A percentile compares a stretch with the other conserved stretches of the same genome.
phyloP scores from a whole-genome alignment of 2,329 filamentous ascomycete genomes.

The Talaromyces sp. region DNA sequence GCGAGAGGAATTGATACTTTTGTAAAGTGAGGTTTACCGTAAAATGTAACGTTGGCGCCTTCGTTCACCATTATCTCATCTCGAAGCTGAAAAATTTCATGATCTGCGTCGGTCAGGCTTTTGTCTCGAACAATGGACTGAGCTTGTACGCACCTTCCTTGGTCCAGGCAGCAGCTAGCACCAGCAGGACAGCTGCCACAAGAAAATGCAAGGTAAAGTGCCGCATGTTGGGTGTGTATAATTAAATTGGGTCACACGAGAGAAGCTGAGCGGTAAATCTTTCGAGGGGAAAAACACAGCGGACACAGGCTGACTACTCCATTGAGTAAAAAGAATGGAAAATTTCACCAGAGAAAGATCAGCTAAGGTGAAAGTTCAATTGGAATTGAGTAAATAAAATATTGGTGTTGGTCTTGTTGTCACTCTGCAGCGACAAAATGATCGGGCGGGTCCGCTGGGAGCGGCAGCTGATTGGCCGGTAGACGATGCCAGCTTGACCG shows the following conservation, averaged over 20 bases:
- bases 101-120: constrained; percentile 52
- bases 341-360: background rate
- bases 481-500: background rate
- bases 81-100: constrained; percentile 93
- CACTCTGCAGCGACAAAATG: background rate
- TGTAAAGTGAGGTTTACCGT: constrained; percentile 45
- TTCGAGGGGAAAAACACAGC: background rate
- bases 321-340: background rate
- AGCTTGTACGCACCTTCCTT: constrained; percentile 63
- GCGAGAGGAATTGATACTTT: background rate
- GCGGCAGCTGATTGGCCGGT: background rate
- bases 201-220: constrained; percentile 57
- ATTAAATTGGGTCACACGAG: background rate
- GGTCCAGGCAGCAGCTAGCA: constrained; percentile 69
- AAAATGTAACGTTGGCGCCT: constrained; percentile 78
- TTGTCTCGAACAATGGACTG: background rate
- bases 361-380: background rate
- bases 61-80: constrained; percentile 76
- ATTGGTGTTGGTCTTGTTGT: background rate
- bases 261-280: background rate
- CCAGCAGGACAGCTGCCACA: constrained; percentile 63
- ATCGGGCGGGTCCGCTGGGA: background rate
- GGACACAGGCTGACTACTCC: background rate
- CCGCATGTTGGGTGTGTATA: constrained; percentile 57
- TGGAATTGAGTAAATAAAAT: background rate